Evolutionary conservation across 169 alveolate species (phyloP).

Genomic region (Neospora caninum): DNA sequence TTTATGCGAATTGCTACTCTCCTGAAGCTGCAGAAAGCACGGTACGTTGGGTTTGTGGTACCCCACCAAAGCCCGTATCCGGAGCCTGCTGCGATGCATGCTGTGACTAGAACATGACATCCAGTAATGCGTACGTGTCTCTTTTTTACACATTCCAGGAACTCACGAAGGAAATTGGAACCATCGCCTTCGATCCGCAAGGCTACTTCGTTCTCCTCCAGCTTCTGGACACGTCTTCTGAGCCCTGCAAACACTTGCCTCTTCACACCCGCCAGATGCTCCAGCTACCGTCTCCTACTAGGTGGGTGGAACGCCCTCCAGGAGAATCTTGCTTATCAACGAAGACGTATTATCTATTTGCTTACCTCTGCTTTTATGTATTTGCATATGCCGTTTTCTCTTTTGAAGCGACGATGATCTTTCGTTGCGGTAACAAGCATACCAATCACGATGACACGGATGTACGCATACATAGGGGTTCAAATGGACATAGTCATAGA

Average conservation of each 20-base stretch:
- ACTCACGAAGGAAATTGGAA: neutral
- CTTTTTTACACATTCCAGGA: neutral
- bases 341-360: neutral
- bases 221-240: conserved; percentile 34
- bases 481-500: too few species aligned
- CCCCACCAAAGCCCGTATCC: too few species aligned
- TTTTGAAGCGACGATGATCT: neutral
- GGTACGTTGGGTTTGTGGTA: too few species aligned
- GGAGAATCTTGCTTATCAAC: neutral
- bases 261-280: conserved; percentile 30
- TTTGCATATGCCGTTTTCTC: neutral
- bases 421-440: neutral
- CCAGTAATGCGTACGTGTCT: too few species aligned
- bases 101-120: too few species aligned
- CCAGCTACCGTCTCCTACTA: conserved; percentile 40
- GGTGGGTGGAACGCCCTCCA: neutral
- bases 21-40: too few species aligned
- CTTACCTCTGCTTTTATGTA: too few species aligned
- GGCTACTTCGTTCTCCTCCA: conserved; percentile 49
- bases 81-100: too few species aligned
- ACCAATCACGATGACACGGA: neutral
- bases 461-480: too few species aligned
- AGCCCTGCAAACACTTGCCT: conserved; percentile 27
- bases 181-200: conserved; percentile 25
- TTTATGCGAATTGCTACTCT: too few species aligned